A percentile compares a stretch with the other conserved stretches of the same genome.
phyloP scores from a whole-genome alignment of 2,329 filamentous ascomycete genomes.

The Rutstroemia sp. region DNA sequence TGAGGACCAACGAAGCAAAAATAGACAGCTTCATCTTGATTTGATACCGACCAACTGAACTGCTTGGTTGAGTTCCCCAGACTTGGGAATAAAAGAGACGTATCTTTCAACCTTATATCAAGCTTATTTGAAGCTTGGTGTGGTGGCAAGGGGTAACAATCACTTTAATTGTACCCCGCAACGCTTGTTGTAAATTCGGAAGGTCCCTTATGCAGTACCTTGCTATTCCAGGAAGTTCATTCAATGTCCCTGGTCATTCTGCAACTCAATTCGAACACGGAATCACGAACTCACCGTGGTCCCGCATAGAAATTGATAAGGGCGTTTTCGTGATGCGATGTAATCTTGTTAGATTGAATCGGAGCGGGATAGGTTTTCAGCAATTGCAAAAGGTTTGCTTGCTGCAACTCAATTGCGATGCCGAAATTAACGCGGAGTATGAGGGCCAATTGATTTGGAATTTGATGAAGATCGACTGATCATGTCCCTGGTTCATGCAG shows the following conservation, averaged over 20 bases:
- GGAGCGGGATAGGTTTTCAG: no score
- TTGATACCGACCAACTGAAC: not conserved
- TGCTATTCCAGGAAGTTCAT: slow-evolving; percentile 1
- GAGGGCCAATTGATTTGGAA: no score
- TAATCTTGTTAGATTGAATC: no score
- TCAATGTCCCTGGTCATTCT: not conserved
- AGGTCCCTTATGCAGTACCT: slow-evolving; percentile 7
- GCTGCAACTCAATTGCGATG: no score
- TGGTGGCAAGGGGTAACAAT: not conserved
- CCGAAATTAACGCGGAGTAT: no score
- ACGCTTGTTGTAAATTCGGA: slow-evolving; percentile 6
- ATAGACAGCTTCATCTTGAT: slow-evolving; percentile 6
- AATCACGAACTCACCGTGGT: not conserved
- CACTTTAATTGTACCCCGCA: slow-evolving; percentile 1
- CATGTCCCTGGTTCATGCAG: no score
- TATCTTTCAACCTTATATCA: not conserved
- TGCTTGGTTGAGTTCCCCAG: not conserved
- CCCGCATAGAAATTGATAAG: not conserved
- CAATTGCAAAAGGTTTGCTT: no score
- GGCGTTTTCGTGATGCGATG: not conserved
- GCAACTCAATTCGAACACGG: not conserved
- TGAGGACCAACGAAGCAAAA: not conserved
- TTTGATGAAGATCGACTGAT: no score
- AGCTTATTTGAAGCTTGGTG: not conserved
- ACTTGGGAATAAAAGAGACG: not conserved